phyloP scores from a whole-genome alignment of 306 rosid species.

The Lithocarpus polystachyus region DNA sequence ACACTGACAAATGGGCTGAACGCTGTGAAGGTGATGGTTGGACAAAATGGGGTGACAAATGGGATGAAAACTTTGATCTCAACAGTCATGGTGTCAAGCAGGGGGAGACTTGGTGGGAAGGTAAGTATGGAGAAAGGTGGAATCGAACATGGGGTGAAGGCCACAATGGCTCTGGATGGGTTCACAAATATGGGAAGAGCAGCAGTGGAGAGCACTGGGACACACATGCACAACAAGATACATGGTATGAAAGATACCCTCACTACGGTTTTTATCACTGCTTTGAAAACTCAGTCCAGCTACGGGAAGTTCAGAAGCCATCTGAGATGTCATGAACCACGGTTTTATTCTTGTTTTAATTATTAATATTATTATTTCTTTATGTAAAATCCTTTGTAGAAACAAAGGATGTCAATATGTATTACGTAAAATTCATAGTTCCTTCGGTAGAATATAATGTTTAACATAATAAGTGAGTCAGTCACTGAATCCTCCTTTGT shows the following conservation, averaged over 20 bases:
- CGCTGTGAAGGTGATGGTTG: conserved; percentile 68
- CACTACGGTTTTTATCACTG: conserved; percentile 87
- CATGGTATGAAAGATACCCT: conserved; percentile 92
- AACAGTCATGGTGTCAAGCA: conserved; percentile 73
- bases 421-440: neutral
- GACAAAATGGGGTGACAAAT: conserved; percentile 99
- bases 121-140: conserved; percentile 79
- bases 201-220: conserved; percentile 99
- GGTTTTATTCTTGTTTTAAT: neutral
- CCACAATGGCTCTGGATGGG: conserved; percentile 89
- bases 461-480: neutral
- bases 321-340: conserved; percentile 34
- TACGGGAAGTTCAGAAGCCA: conserved; percentile 72
- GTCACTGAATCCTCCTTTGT: neutral
- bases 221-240: conserved; percentile 71
- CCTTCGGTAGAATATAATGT: neutral
- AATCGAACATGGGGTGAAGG: conserved; percentile 95
- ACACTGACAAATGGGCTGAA: conserved; percentile 98
- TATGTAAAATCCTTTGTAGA: neutral
- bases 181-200: conserved; percentile 95
- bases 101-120: conserved; percentile 98
- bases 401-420: neutral
- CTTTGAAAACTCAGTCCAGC: conserved; percentile 82
- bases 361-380: neutral
- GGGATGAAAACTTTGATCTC: conserved; percentile 89